These are phyloP conservation scores for Aquilaria sinensis DNA, from an alignment of 345 rosid species.

Conservation along the genomic window DNA sequence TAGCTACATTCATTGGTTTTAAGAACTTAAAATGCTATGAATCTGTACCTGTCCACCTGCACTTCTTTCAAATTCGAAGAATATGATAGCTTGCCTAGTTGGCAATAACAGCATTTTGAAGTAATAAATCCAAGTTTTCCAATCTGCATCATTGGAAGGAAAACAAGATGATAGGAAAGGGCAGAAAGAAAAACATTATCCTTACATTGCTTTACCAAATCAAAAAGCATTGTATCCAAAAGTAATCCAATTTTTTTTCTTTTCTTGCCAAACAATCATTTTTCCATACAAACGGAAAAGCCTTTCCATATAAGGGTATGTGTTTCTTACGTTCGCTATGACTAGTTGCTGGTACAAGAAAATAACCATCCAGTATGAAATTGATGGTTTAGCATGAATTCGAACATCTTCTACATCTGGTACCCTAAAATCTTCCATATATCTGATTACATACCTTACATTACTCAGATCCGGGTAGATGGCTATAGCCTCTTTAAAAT, in stretches of 20 bases:
- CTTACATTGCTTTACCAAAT: no score
- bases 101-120: conserved; percentile 37
- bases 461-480: conserved; percentile 73
- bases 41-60: not conserved
- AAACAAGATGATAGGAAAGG: not conserved
- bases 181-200: not conserved
- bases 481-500: conserved; percentile 71
- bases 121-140: conserved; percentile 52
- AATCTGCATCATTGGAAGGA: conserved; percentile 29
- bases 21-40: not conserved
- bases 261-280: no score
- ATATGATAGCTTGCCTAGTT: conserved; percentile 15
- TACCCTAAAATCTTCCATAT: not conserved
- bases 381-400: no score
- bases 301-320: no score
- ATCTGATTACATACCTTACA: conserved; percentile 38
- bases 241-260: no score
- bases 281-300: no score
- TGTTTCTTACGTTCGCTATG: no score
- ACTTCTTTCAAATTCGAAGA: conserved; percentile 4
- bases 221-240: no score
- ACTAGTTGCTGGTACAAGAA: no score
- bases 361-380: no score
- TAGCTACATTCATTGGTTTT: not conserved
- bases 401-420: no score